Conservation (phyloP, 1,284 basidiomycete species). For the Hymenochaete sp. region DNA sequence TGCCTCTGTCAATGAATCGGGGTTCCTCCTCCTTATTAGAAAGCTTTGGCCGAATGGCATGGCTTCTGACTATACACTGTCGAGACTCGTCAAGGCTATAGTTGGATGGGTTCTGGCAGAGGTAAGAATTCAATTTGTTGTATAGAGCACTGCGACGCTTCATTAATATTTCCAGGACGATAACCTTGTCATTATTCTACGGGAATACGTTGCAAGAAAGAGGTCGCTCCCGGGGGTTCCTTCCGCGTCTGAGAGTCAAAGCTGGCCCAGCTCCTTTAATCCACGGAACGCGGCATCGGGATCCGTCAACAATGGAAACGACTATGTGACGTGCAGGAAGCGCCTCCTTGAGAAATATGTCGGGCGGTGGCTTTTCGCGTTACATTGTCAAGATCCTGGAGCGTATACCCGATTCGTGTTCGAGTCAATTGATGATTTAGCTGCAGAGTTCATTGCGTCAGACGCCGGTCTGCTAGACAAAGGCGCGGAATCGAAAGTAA, state of each 20-base stretch:
- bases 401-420: constrained; percentile 43
- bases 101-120: constrained; percentile 23
- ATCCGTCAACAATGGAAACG: constrained; percentile 51
- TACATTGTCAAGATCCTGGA: constrained; percentile 49
- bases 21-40: constrained; percentile 52
- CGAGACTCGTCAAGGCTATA: constrained; percentile 26
- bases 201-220: constrained; percentile 51
- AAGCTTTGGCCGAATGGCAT: constrained; percentile 67
- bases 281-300: constrained; percentile 31
- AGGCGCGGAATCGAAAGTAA: background rate
- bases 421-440: constrained; percentile 40
- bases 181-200: constrained; percentile 49
- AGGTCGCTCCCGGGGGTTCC: constrained; percentile 57
- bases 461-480: too few species aligned
- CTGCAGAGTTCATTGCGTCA: constrained; percentile 30
- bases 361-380: constrained; percentile 51
- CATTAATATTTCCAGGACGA: constrained; percentile 52
- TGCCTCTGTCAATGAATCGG: constrained; percentile 65
- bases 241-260: constrained; percentile 30
- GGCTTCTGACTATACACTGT: constrained; percentile 53
- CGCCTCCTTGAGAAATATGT: constrained; percentile 45
- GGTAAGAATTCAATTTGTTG: too few species aligned
- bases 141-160: too few species aligned
- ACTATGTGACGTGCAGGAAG: constrained; percentile 51
- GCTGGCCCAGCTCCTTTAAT: constrained; percentile 41